phyloP scores from a whole-genome alignment of 805 yeast genomes.

The Candida ascalaphidarum region DNA sequence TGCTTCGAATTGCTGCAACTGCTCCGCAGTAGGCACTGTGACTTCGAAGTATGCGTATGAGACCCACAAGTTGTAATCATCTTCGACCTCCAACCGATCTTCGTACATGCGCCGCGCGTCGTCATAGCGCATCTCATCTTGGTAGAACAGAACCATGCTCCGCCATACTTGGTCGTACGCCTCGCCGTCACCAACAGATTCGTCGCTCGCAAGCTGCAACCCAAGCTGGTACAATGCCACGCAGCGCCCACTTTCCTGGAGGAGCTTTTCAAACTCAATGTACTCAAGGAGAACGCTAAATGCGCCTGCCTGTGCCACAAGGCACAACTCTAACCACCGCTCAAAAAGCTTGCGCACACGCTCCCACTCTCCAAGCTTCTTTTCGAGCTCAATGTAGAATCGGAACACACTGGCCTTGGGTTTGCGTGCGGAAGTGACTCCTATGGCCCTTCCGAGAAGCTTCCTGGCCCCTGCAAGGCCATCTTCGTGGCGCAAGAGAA shows the following conservation, averaged over 20 bases:
- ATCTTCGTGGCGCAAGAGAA: conserved; percentile 55
- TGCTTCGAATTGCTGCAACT: conserved; percentile 30
- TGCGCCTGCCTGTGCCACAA: conserved; percentile 4
- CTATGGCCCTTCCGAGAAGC: conserved; percentile 65
- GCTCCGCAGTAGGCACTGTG: conserved; percentile 49
- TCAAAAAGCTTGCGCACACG: conserved; percentile 69
- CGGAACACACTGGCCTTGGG: conserved; percentile 53
- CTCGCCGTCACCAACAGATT: conserved; percentile 12
- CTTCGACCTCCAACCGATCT: conserved; percentile 22
- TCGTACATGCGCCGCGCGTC: conserved; percentile 47
- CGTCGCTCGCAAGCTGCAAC: conserved; percentile 8
- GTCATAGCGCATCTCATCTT: conserved; percentile 50
- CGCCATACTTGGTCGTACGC: conserved; percentile 12
- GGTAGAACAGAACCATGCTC: conserved; percentile 47
- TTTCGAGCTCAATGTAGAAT: conserved; percentile 63
- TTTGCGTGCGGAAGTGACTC: conserved; percentile 30
- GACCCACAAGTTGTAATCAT: conserved; percentile 42
- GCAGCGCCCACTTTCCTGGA: conserved; percentile 67
- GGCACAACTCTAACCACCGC: conserved; percentile 42
- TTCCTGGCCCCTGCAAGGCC: conserved; percentile 50
- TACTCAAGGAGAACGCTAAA: conserved; percentile 48
- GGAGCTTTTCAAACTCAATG: conserved; percentile 56
- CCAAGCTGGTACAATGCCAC: conserved; percentile 55
- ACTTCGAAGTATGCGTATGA: conserved; percentile 66
- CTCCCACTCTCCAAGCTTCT: conserved; percentile 65